phyloP scores from a whole-genome alignment of 2,329 filamentous ascomycete genomes.

The Boeremia lycopersici region DNA sequence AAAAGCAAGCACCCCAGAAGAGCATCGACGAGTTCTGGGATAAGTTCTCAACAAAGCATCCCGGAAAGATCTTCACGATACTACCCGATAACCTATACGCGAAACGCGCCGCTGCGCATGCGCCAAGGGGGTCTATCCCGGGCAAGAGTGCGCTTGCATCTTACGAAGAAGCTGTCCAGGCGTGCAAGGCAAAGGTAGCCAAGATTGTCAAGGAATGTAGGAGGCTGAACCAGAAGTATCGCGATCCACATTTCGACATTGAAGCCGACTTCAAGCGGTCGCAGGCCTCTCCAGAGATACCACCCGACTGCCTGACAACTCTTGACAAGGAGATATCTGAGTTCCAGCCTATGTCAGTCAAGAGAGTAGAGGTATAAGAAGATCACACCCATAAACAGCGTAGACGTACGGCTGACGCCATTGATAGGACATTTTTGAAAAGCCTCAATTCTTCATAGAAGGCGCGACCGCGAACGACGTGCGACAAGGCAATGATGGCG shows the following conservation, averaged over 20 bases:
- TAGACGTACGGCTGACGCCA: conserved; percentile 19
- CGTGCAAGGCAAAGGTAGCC: conserved; percentile 67
- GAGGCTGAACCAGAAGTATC: conserved; percentile 82
- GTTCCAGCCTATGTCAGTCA: conserved; percentile 71
- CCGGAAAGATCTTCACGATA: conserved; percentile 74
- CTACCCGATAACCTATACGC: conserved; percentile 72
- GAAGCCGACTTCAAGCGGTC: conserved; percentile 71
- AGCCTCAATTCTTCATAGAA: conserved; percentile 77
- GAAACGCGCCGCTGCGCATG: conserved; percentile 63
- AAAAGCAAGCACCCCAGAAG: conserved; percentile 67
- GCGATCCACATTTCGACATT: conserved; percentile 85
- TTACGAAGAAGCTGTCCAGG: conserved; percentile 73
- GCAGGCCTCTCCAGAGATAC: conserved; percentile 39
- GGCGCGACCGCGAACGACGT: conserved; percentile 79
- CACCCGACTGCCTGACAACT: conserved; percentile 58
- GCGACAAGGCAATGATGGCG: conserved; percentile 76
- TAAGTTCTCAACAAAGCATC: conserved; percentile 70
- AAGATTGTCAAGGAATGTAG: conserved; percentile 69
- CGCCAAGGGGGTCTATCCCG: conserved; percentile 59
- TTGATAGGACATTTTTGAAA: conserved; percentile 76
- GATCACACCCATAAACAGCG: not conserved
- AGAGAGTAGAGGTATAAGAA: conserved; percentile 63
- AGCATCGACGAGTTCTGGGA: conserved; percentile 75
- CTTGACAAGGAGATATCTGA: conserved; percentile 48
- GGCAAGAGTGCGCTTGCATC: conserved; percentile 70